phyloP scores from a whole-genome alignment of 352 stramenopile genomes.

The Phytophthora vignae region DNA sequence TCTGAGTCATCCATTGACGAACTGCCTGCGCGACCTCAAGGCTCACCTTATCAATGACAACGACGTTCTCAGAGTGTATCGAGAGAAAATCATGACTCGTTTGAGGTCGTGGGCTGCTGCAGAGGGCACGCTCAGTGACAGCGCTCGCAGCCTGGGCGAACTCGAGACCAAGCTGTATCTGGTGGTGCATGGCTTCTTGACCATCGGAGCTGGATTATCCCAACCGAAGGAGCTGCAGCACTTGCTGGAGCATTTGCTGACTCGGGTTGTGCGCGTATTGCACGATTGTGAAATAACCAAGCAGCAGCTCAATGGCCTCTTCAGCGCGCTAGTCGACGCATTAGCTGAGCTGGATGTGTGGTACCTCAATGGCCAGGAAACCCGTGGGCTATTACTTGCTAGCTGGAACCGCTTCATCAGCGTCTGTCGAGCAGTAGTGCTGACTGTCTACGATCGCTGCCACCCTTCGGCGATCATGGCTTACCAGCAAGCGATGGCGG shows the following conservation, averaged over 20 bases:
- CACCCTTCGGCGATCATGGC: constrained; percentile 24
- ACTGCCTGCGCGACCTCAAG: constrained; percentile 77
- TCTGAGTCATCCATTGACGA: constrained; percentile 66
- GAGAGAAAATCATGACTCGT: constrained; percentile 49
- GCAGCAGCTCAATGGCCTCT: constrained; percentile 60
- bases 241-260: constrained; percentile 67
- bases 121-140: constrained; percentile 23
- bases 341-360: constrained; percentile 70
- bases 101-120: constrained; percentile 31
- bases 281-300: constrained; percentile 60
- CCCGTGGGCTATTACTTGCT: constrained; percentile 56
- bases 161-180: constrained; percentile 68
- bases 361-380: constrained; percentile 77
- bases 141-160: constrained; percentile 27
- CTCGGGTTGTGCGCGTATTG: constrained; percentile 64
- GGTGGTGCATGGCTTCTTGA: constrained; percentile 71
- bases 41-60: constrained; percentile 79
- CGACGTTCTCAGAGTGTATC: constrained; percentile 63
- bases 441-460: constrained; percentile 64
- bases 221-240: constrained; percentile 83
- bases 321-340: constrained; percentile 75
- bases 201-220: constrained; percentile 76
- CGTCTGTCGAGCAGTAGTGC: constrained; percentile 57
- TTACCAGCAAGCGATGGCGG: constrained; percentile 16
- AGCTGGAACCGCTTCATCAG: constrained; percentile 83